Percentiles rank a stretch among this genome's conserved stretches.
Evolutionary conservation across 192 early-diverging fungal species (phyloP).

Genomic region (Coemansia sp.): DNA sequence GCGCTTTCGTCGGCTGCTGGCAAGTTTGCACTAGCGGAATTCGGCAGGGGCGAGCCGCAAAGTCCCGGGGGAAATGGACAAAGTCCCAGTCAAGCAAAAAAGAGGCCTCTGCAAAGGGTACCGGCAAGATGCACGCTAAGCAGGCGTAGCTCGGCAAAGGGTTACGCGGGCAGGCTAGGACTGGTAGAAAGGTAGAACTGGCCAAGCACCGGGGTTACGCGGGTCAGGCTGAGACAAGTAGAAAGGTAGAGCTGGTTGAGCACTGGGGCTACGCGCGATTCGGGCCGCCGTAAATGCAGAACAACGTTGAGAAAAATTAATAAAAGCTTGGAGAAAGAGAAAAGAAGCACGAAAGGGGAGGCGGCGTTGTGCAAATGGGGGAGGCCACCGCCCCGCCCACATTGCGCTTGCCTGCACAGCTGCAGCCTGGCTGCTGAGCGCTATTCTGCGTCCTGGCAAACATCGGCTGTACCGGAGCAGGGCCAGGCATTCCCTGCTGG

Average conservation of each 20-base stretch:
- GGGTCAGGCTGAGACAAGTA: neutral
- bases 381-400: conserved; percentile 4
- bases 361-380: conserved; percentile 10
- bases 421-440: conserved; percentile 7
- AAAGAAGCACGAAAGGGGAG: conserved; percentile 7
- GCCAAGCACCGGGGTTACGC: neutral
- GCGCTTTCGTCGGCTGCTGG: too few species aligned
- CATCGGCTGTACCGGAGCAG: neutral
- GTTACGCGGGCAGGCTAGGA: too few species aligned
- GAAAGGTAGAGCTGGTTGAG: neutral
- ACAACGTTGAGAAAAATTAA: conserved; percentile 11
- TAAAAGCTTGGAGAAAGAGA: conserved; percentile 22
- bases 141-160: too few species aligned
- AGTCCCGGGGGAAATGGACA: too few species aligned
- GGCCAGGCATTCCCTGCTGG: neutral
- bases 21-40: too few species aligned
- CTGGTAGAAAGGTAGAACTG: conserved; percentile 6
- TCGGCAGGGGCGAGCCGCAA: too few species aligned
- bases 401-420: neutral
- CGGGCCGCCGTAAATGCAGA: conserved; percentile 1
- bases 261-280: neutral
- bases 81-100: too few species aligned
- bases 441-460: neutral
- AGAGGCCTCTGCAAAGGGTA: too few species aligned
- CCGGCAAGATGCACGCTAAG: too few species aligned